phyloP scores from a whole-genome alignment of 1,284 basidiomycete species.

The Ustanciosporium gigantosporum region DNA sequence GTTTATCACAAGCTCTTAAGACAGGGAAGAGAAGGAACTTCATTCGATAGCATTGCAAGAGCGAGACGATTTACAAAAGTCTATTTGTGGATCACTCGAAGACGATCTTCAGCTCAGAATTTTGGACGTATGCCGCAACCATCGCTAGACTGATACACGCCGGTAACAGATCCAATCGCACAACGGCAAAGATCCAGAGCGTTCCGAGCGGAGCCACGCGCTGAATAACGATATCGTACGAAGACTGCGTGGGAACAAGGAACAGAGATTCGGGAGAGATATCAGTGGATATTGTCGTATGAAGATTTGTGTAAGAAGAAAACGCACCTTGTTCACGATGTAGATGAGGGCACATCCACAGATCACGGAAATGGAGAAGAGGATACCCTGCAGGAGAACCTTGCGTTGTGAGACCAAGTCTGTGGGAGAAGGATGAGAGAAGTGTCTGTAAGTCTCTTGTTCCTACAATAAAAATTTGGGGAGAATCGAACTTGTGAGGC shows the following conservation, averaged over 20 bases:
- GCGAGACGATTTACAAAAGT: too few species aligned
- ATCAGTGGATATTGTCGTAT: neutral
- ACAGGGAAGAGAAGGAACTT: too few species aligned
- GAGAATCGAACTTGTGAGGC: constrained; percentile 8
- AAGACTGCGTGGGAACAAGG: constrained; percentile 21
- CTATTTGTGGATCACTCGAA: too few species aligned
- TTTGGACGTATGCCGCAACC: constrained; percentile 39
- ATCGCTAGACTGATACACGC: constrained; percentile 51
- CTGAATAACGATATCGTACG: constrained; percentile 55
- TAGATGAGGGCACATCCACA: constrained; percentile 47
- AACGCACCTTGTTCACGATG: constrained; percentile 47
- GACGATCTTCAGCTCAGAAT: constrained; percentile 14
- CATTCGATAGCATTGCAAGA: too few species aligned
- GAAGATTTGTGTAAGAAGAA: neutral
- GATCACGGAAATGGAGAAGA: constrained; percentile 29
- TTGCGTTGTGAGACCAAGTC: constrained; percentile 32
- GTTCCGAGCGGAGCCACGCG: constrained; percentile 59
- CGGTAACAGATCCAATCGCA: constrained; percentile 55
- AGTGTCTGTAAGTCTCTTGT: neutral
- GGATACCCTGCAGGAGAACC: constrained; percentile 27
- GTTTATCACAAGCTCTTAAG: too few species aligned
- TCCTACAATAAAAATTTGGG: too few species aligned
- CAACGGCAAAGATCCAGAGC: constrained; percentile 60
- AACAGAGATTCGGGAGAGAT: neutral
- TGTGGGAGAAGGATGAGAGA: constrained; percentile 3